A percentile compares a stretch with the other conserved stretches of the same genome.
These are phyloP conservation scores for Ustilago hordei DNA, from an alignment of 1,284 basidiomycete genomes.

Conservation along the genomic window DNA sequence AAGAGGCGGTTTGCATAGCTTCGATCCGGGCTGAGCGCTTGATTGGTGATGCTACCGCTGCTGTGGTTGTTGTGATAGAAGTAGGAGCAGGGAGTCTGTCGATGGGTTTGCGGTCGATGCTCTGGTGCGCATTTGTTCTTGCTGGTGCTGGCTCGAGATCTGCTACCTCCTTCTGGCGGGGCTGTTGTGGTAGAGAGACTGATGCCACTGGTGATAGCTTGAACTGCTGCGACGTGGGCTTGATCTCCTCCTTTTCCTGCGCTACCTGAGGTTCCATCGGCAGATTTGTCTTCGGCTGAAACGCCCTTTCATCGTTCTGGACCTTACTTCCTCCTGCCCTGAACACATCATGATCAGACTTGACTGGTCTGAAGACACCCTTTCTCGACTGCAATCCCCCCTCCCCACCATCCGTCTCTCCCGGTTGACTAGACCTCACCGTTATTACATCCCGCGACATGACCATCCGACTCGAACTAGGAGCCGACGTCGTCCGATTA, in stretches of 20 bases:
- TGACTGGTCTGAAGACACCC: slow-evolving; percentile 28
- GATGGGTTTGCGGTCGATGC: not conserved
- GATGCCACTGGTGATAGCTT: not conserved
- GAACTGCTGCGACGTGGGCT: not conserved
- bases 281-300: slow-evolving; percentile 28
- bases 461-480: slow-evolving; percentile 10
- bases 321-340: slow-evolving; percentile 7
- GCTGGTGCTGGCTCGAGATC: slow-evolving; percentile 5
- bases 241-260: not conserved
- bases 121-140: not conserved
- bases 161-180: not conserved
- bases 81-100: not conserved
- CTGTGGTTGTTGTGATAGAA: not conserved
- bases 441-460: not conserved
- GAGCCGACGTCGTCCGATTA: slow-evolving; percentile 37
- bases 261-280: not conserved
- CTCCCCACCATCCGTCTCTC: not conserved
- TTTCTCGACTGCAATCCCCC: slow-evolving; percentile 13
- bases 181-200: not conserved
- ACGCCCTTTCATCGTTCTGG: not conserved
- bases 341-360: slow-evolving; percentile 46
- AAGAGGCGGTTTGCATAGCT: slow-evolving; percentile 39
- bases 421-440: slow-evolving; percentile 2
- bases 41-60: slow-evolving; percentile 19
- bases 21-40: slow-evolving; percentile 46